Evolutionary conservation across 352 stramenopile species (phyloP), one percentile per base, ranked within the genome.

Genomic region (Pythium folliculosum): DNA sequence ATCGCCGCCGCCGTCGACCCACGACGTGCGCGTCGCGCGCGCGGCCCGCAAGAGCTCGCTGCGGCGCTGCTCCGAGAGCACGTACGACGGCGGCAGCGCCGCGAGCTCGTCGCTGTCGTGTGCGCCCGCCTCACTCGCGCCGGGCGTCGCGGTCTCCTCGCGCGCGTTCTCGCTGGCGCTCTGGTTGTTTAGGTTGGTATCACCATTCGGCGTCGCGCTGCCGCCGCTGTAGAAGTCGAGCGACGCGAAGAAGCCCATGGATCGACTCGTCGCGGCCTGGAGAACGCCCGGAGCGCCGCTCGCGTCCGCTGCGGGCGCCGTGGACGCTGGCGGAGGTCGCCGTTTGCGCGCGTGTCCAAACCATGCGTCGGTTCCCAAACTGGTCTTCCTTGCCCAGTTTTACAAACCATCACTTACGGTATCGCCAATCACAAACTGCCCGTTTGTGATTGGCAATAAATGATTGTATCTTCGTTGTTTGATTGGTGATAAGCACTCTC

Each of bases 1-100:
- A n/a, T n/a, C n/a, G n/a, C n/a, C n/a, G n/a, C 72, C 71, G 38
- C 80, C 78, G 38, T 95, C 84, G 54, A 95, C 71, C 86, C 86
- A 95, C 3, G 83, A 84, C 16, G 87, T 75, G 30, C 86, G 80
- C 47, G 80, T 93, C 14, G 75, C 78, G 19, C 86, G 80, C 30
- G 86, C 86, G n/a, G 84, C 80, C 43, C 82, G 59, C n/a, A 95
- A 71, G 44, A 95, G 74, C 66, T 95, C 80, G 30, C 71, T 73
- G n/a, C 86, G 80, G 23, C 86, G 77, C 68, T 91, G 73, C 56
- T 92, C 84, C 16, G 84, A 89, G 19, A 95, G 77, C 7, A 82
- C 62, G 59, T 84, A 88, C 13, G 80, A 67, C 25, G 56, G 54
- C 35, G 58, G 58, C 43, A 60, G 27, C 38, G 40, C 35, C 35